These are phyloP conservation scores for Barnettozyma siamensis DNA, from an alignment of 805 yeast species.

Conservation along the genomic window DNA sequence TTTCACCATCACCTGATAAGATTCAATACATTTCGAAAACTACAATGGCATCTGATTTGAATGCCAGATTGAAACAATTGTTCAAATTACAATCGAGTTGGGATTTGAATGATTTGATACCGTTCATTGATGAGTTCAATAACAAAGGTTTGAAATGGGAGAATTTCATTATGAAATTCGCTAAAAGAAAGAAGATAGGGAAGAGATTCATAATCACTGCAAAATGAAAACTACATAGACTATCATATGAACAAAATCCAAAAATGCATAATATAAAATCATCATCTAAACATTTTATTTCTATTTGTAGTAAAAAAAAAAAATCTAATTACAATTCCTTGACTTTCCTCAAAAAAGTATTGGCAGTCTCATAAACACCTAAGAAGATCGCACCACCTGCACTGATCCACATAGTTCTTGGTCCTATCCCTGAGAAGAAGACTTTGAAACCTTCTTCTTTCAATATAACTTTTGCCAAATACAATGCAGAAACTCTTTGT, in stretches of 20 bases:
- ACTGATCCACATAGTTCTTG: constrained; percentile 95
- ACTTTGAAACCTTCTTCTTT: constrained; percentile 69
- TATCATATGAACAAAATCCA: too few relatives aligned
- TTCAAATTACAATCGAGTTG: constrained; percentile 52
- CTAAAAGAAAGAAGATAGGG: constrained; percentile 46
- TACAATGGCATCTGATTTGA: constrained; percentile 43
- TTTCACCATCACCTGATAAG: constrained; percentile 37
- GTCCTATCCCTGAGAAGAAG: constrained; percentile 83
- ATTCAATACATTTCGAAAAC: constrained; percentile 50
- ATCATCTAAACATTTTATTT: too few relatives aligned
- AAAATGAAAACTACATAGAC: constrained; percentile 8
- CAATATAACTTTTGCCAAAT: constrained; percentile 47
- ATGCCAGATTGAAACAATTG: constrained; percentile 43
- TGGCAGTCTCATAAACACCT: constrained; percentile 76
- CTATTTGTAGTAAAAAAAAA: neutral
- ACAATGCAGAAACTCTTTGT: constrained; percentile 38
- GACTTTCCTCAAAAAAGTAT: constrained; percentile 8
- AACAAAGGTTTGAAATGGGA: constrained; percentile 48
- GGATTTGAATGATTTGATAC: constrained; percentile 56
- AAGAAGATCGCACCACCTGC: constrained; percentile 97
- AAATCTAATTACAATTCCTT: too few relatives aligned
- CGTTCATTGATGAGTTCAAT: constrained; percentile 58
- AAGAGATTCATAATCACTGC: constrained; percentile 32
- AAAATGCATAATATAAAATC: too few relatives aligned
- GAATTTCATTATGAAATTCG: constrained; percentile 55